Percentiles rank a stretch among this genome's conserved stretches.
Conservation (phyloP, 805 yeast genomes). For the Clavispora fructus region DNA sequence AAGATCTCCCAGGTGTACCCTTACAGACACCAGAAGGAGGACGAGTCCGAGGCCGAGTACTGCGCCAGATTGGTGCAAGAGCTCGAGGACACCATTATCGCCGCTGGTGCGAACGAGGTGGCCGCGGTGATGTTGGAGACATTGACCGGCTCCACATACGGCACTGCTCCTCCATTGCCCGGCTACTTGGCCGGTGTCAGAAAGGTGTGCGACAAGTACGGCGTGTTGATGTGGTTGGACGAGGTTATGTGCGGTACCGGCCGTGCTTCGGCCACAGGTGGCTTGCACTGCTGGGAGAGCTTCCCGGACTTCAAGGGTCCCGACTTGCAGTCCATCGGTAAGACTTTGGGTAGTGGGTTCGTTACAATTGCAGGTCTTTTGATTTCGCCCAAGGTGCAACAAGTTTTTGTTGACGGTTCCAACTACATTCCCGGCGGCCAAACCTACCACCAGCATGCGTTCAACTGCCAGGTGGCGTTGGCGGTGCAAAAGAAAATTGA, state of each 20-base stretch:
- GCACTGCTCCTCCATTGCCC: slow-evolving; percentile 17
- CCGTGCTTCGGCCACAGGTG: slow-evolving; percentile 40
- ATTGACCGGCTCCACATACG: slow-evolving; percentile 23
- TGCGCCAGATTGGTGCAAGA: slow-evolving; percentile 9
- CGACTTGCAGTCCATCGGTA: slow-evolving; percentile 13
- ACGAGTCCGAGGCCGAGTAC: slow-evolving; percentile 8
- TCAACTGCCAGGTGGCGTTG: slow-evolving; percentile 13
- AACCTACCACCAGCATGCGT: slow-evolving; percentile 15
- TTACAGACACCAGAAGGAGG: slow-evolving; percentile 8
- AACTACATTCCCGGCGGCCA: slow-evolving; percentile 12
- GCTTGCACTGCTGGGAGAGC: slow-evolving; percentile 45
- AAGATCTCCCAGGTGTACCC: slow-evolving; percentile 13
- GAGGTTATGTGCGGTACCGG: slow-evolving; percentile 59
- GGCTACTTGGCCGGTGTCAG: slow-evolving; percentile 31
- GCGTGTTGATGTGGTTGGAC: slow-evolving; percentile 44
- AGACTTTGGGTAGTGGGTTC: slow-evolving; percentile 13
- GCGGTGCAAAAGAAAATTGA: slow-evolving; percentile 14
- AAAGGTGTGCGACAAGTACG: slow-evolving; percentile 47
- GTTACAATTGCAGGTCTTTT: slow-evolving; percentile 14
- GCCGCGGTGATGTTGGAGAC: slow-evolving; percentile 22
- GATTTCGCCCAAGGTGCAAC: slow-evolving; percentile 12
- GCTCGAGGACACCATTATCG: slow-evolving; percentile 10
- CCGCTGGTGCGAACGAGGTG: slow-evolving; percentile 14
- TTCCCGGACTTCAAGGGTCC: slow-evolving; percentile 21
- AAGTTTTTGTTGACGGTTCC: slow-evolving; percentile 9